These are phyloP conservation scores for Neurospora sp. DNA, from an alignment of 495 filamentous ascomycete species.

Conservation along the genomic window DNA sequence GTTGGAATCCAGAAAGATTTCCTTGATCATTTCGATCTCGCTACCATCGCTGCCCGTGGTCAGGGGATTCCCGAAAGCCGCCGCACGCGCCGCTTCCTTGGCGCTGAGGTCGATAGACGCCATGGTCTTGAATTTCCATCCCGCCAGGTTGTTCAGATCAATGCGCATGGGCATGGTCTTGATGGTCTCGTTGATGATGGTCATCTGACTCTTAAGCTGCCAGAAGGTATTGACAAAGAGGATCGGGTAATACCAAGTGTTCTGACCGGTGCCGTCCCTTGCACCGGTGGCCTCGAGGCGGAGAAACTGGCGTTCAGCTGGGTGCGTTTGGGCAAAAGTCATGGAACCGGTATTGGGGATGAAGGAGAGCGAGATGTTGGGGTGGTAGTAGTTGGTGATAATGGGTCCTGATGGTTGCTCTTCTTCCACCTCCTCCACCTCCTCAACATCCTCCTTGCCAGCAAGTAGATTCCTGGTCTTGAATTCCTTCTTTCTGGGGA, in stretches of 20 bases:
- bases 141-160: slow-evolving; percentile 66
- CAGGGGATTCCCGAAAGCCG: slow-evolving; percentile 48
- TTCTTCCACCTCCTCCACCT: slow-evolving; percentile 33
- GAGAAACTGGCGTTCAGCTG: slow-evolving; percentile 65
- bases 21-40: slow-evolving; percentile 94
- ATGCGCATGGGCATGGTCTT: slow-evolving; percentile 74
- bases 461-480: slow-evolving; percentile 86
- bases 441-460: slow-evolving; percentile 41
- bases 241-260: slow-evolving; percentile 93
- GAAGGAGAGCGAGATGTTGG: slow-evolving; percentile 83
- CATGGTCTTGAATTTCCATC: slow-evolving; percentile 87
- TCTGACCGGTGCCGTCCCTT: slow-evolving; percentile 71
- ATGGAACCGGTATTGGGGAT: slow-evolving; percentile 69
- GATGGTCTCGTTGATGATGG: slow-evolving; percentile 83
- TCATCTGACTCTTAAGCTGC: slow-evolving; percentile 89
- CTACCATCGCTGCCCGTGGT: slow-evolving; percentile 46
- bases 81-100: slow-evolving; percentile 68
- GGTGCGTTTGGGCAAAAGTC: slow-evolving; percentile 56
- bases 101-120: slow-evolving; percentile 77
- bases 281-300: slow-evolving; percentile 63
- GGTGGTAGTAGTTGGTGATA: slow-evolving; percentile 83
- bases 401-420: slow-evolving; percentile 49
- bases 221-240: slow-evolving; percentile 93
- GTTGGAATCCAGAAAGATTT: slow-evolving; percentile 88
- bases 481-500: slow-evolving; percentile 78